Evolutionary conservation across 2,329 filamentous ascomycete species (phyloP).

Genomic region (Colletotrichum cuscutae): DNA sequence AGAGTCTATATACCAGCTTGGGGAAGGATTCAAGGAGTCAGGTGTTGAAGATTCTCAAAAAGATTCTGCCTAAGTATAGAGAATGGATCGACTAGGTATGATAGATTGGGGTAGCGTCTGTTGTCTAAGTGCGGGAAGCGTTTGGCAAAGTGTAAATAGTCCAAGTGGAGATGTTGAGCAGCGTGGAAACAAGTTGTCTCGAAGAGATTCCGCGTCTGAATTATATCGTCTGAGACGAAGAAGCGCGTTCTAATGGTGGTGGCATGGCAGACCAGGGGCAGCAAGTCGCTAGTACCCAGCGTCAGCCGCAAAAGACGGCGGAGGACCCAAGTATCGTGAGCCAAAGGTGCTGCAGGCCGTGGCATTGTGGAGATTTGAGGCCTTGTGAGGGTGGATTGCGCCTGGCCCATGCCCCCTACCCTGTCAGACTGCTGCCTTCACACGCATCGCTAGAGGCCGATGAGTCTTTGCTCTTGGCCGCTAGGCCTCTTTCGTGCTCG

Average conservation of each 20-base stretch:
- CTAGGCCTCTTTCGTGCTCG: constrained; percentile 16
- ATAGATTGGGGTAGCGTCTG: constrained; percentile 1
- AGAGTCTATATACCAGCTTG: constrained; percentile 24
- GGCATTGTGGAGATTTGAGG: constrained; percentile 28
- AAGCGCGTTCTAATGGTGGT: constrained; percentile 6
- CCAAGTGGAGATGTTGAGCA: constrained; percentile 20
- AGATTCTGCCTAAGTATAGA: constrained; percentile 26
- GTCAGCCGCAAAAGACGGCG: constrained; percentile 14
- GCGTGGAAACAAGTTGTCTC: not conserved
- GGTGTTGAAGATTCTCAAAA: not conserved
- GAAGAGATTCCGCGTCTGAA: constrained; percentile 21
- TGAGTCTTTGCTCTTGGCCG: constrained; percentile 22
- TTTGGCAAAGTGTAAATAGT: constrained; percentile 28
- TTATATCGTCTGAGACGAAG: constrained; percentile 22
- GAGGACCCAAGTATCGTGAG: constrained; percentile 8
- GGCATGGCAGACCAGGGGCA: not conserved
- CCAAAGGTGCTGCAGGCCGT: not conserved
- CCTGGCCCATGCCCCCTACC: constrained; percentile 9
- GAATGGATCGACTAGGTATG: constrained; percentile 12
- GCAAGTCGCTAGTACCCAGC: not conserved
- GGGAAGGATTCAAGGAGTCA: not conserved
- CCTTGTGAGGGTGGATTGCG: constrained; percentile 19
- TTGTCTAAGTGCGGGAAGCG: not conserved
- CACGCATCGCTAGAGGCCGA: constrained; percentile 4
- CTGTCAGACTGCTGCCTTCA: constrained; percentile 30